Evolutionary conservation across 2,329 filamentous ascomycete species (phyloP).

Genomic region (Bertia moriformis): DNA sequence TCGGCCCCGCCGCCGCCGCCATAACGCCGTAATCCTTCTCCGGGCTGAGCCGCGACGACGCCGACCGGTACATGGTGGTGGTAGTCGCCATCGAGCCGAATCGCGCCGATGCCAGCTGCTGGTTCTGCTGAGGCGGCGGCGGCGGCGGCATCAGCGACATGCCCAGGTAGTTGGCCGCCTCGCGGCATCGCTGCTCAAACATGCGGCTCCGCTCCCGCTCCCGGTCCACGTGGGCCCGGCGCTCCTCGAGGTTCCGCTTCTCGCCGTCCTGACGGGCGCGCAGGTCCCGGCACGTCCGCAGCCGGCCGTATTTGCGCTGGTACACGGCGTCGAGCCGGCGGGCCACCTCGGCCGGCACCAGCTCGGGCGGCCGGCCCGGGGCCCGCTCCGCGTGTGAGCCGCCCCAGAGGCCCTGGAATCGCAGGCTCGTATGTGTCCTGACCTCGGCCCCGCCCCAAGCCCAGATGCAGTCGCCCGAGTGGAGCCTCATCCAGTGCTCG

Average conservation of each 20-base stretch:
- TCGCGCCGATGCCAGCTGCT: background rate
- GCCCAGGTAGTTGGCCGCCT: conserved; percentile 17
- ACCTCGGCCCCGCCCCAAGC: conserved; percentile 43
- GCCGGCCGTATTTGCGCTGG: conserved; percentile 25
- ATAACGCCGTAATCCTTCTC: too few species aligned
- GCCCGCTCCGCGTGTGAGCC: conserved; percentile 29
- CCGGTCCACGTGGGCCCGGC: conserved; percentile 22
- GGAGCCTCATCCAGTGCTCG: conserved; percentile 50
- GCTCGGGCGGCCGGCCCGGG: conserved; percentile 13
- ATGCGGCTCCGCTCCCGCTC: conserved; percentile 32
- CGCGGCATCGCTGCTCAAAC: conserved; percentile 32
- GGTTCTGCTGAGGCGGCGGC: background rate
- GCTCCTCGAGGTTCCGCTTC: conserved; percentile 25
- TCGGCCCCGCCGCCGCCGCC: too few species aligned
- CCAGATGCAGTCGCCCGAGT: conserved; percentile 63
- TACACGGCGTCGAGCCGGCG: conserved; percentile 32
- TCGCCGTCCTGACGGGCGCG: conserved; percentile 26
- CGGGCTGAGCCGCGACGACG: too few species aligned
- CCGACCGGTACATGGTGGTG: too few species aligned
- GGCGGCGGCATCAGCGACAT: background rate
- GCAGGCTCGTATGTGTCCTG: conserved; percentile 24
- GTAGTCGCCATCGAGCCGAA: too few species aligned
- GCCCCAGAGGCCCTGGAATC: conserved; percentile 40
- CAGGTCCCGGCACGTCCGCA: conserved; percentile 22
- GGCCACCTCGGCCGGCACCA: conserved; percentile 21